Evolutionary conservation across 2,329 filamentous ascomycete genomes (phyloP).

Genomic region (Pseudogymnoascus sp.): DNA sequence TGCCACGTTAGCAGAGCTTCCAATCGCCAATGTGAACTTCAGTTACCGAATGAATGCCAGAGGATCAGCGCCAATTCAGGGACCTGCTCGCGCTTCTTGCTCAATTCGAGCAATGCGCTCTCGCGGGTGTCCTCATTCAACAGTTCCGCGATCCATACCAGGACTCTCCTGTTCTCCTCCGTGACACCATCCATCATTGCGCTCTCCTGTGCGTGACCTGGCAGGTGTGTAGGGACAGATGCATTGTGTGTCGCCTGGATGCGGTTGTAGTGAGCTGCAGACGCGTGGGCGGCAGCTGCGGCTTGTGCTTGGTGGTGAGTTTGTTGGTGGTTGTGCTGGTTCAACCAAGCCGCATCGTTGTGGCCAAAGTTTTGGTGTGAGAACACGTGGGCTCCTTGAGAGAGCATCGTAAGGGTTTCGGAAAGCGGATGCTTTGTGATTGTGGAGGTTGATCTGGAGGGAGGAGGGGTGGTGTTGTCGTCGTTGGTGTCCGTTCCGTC

Average conservation of each 20-base stretch:
- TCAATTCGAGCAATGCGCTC: constrained; percentile 85
- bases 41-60: constrained; percentile 93
- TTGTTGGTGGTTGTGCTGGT: constrained; percentile 37
- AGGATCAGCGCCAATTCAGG: constrained; percentile 91
- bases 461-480: not conserved
- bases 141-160: constrained; percentile 86
- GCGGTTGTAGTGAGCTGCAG: constrained; percentile 57
- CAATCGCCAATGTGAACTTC: not conserved
- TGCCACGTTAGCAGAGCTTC: constrained; percentile 18
- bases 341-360: constrained; percentile 57
- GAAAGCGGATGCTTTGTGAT: not conserved
- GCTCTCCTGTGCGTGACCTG: constrained; percentile 44
- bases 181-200: constrained; percentile 61
- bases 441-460: not conserved
- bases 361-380: constrained; percentile 48
- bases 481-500: constrained; percentile 1
- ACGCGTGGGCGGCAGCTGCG: constrained; percentile 24
- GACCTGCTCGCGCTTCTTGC: constrained; percentile 97
- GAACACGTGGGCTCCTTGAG: constrained; percentile 50
- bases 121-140: constrained; percentile 82
- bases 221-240: constrained; percentile 27
- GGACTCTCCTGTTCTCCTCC: constrained; percentile 87
- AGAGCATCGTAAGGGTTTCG: constrained; percentile 42
- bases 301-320: constrained; percentile 31
- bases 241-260: constrained; percentile 53